Base-by-base conservation (phyloP, 176 grass and related monocot species). In the Musa beccarii region DNA sequence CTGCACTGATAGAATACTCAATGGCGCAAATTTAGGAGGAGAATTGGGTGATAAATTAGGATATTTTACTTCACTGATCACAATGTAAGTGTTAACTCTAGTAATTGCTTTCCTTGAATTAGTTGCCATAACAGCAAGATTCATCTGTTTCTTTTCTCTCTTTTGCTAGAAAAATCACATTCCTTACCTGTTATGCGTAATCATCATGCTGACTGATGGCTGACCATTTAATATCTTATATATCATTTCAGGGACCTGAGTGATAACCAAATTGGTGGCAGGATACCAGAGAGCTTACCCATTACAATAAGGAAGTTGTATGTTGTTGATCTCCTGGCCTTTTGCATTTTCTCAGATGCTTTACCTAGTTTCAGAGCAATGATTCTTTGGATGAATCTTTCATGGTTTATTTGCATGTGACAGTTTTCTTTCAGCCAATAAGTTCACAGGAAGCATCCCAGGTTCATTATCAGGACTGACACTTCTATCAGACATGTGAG, bases 201-300 rank as follows among this genome's bases (percentile, higher is more conserved):
- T 61, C 57, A 61, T 68, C 13, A 6, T 68, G 20, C 64, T 29
- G 26, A 11, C 15, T 11, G 24, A 1, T 24, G 51, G 22, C 66
- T 69, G 66, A 43, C 49, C 13, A 19, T 49, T 69, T 69, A 4
- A n/a, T 49, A 3, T 19, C 49, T 19, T 17, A 50, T 8, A 3
- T 54, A 20, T 66, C 22, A 25, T 71, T 59, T 51, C 76, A 98
- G 94, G 86, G 89, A 93, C 90, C 86, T 98, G 63, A 93, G 94
- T 86, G 88, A 98, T 84, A 98, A 98, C 54, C 79, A 83, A 70
- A 89, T 96, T 14, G 87, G 73, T 59, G 92, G 92, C 79, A 84
- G 66, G 63, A 86, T 96, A 87, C 89, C 92, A 11, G 82, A 89
- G 64, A 88, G 92, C 80, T 86, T 92, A 80, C 92, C 92, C 76